A percentile compares a stretch with the other conserved stretches of the same genome.
Evolutionary conservation across 2,329 filamentous ascomycete genomes (phyloP).

Genomic region (Colletotrichum costaricense): DNA sequence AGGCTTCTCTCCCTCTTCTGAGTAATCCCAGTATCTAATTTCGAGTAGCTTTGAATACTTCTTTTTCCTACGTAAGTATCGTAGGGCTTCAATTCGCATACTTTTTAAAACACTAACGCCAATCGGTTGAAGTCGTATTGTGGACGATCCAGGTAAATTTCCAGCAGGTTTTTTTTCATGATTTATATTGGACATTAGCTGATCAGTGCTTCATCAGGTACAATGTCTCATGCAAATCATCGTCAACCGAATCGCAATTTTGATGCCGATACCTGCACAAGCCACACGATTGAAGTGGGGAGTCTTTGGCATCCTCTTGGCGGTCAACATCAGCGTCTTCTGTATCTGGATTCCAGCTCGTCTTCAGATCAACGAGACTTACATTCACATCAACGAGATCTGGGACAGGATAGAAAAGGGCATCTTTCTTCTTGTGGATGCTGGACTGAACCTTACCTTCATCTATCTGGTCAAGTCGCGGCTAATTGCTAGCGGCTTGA

Average conservation of each 20-base stretch:
- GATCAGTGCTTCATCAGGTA: slow-evolving; percentile 42
- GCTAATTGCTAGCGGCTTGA: slow-evolving; percentile 58
- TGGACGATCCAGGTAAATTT: slow-evolving; percentile 21
- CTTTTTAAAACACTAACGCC: too few relatives aligned
- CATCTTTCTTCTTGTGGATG: slow-evolving; percentile 58
- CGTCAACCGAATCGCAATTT: slow-evolving; percentile 60
- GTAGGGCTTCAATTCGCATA: too few relatives aligned
- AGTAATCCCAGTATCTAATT: not conserved
- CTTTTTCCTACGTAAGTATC: slow-evolving; percentile 26
- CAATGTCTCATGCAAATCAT: slow-evolving; percentile 62
- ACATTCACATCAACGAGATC: slow-evolving; percentile 55
- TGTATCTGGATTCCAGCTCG: slow-evolving; percentile 63
- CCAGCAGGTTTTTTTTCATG: rapidly evolving
- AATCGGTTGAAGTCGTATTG: not conserved
- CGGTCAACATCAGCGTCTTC: slow-evolving; percentile 61
- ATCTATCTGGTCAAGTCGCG: slow-evolving; percentile 54
- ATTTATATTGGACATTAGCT: not conserved
- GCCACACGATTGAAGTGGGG: slow-evolving; percentile 55
- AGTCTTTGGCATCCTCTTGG: slow-evolving; percentile 52
- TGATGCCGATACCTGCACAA: slow-evolving; percentile 51
- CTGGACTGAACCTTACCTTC: slow-evolving; percentile 59
- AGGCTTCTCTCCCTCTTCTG: not conserved
- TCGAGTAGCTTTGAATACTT: slow-evolving; percentile 32
- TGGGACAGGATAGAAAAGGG: slow-evolving; percentile 63
- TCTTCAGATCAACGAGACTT: slow-evolving; percentile 51